Evolutionary conservation across 805 yeast genomes (phyloP).

Genomic region (Maudiozyma bulderi): DNA sequence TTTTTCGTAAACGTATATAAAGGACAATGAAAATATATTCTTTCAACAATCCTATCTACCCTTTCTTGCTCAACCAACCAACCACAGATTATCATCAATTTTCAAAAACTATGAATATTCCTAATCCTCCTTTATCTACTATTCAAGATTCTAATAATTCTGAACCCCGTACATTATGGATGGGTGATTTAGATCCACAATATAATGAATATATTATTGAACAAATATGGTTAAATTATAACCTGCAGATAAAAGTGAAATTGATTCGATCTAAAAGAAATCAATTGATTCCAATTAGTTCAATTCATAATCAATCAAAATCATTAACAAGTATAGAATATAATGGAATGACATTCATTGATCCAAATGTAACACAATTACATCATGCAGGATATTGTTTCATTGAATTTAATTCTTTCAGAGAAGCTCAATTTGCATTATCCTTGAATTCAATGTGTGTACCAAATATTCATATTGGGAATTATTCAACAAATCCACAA

Average conservation of each 20-base stretch:
- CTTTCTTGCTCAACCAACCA: background rate
- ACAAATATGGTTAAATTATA: constrained; percentile 50
- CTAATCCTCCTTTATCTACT: constrained; percentile 45
- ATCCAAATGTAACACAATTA: constrained; percentile 25
- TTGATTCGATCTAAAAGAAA: constrained; percentile 45
- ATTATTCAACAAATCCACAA: constrained; percentile 24
- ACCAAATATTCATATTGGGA: constrained; percentile 35
- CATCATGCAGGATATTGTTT: constrained; percentile 65
- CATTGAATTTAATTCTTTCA: constrained; percentile 59
- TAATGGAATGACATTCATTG: constrained; percentile 26
- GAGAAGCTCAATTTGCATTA: constrained; percentile 61
- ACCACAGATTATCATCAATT: background rate
- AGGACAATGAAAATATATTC: no score
- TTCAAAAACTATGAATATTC: constrained; percentile 24
- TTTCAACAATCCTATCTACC: background rate
- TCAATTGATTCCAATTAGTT: constrained; percentile 18
- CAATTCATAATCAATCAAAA: background rate
- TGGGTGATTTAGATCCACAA: constrained; percentile 82
- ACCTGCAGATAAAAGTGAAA: constrained; percentile 53
- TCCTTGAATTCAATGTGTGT: constrained; percentile 55
- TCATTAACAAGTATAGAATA: background rate
- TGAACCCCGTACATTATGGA: constrained; percentile 62
- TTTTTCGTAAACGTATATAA: no score
- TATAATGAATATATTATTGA: constrained; percentile 55
- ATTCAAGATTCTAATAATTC: constrained; percentile 32